Conservation (phyloP, 176 grass and related monocot species). For the Raddia distichophylla region DNA sequence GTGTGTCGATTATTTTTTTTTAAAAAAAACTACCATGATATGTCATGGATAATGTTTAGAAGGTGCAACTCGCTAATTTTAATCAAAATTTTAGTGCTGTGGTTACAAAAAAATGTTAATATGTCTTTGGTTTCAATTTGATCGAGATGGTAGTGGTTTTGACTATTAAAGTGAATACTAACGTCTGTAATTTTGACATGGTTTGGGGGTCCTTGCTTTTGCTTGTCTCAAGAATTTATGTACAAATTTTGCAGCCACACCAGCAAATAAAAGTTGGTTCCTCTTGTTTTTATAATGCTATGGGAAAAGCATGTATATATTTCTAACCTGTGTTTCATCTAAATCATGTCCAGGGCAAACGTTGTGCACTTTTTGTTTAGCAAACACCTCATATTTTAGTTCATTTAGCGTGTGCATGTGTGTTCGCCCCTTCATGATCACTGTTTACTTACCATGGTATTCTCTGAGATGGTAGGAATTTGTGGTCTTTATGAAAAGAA, state of each 20-base stretch:
- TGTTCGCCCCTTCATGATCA: not conserved
- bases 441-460: not conserved
- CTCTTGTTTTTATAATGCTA: not conserved
- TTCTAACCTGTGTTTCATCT: not conserved
- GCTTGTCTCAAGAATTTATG: not conserved
- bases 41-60: not conserved
- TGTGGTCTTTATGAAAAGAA: constrained; percentile 86
- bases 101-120: not conserved
- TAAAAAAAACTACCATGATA: not conserved
- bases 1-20: not conserved
- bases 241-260: not conserved
- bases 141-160: not conserved
- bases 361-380: not conserved
- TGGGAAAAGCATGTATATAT: not conserved
- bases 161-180: not conserved
- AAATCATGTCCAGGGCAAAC: not conserved
- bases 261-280: not conserved
- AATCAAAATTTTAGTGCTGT: not conserved
- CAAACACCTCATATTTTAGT: not conserved
- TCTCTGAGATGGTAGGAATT: constrained; percentile 58
- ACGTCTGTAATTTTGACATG: constrained; percentile 15
- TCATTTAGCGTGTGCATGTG: not conserved
- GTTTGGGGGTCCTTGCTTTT: not conserved
- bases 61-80: not conserved
- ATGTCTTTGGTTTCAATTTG: not conserved